Percentiles rank a stretch among this genome's conserved stretches.
Conservation (phyloP, 208 protist genomes). For the Crithidia fasciculata region DNA sequence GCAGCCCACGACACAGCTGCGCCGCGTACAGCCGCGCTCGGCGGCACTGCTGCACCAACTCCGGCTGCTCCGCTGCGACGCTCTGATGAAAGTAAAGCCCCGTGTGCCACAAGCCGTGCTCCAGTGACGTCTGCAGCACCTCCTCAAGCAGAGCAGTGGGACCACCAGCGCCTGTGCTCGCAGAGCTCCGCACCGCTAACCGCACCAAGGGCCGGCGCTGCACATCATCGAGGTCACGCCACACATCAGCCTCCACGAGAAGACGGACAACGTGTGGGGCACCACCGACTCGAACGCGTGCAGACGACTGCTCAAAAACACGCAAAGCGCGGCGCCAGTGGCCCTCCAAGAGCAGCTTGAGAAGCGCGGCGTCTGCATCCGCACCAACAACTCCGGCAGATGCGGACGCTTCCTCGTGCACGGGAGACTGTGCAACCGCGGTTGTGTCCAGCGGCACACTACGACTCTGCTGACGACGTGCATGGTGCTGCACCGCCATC, state of each 20-base stretch:
- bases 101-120: conserved; percentile 58
- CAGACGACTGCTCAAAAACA: conserved; percentile 30
- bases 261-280: conserved; percentile 69
- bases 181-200: conserved; percentile 46
- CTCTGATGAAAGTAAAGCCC: conserved; percentile 70
- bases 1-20: conserved; percentile 51
- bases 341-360: conserved; percentile 56
- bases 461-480: conserved; percentile 12
- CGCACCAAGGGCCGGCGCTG: conserved; percentile 50
- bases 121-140: conserved; percentile 48
- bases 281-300: conserved; percentile 47
- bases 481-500: background rate
- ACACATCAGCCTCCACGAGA: conserved; percentile 56
- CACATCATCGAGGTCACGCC: conserved; percentile 38
- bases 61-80: conserved; percentile 53
- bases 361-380: conserved; percentile 37
- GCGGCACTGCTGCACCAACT: conserved; percentile 40
- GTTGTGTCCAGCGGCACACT: too few relatives aligned
- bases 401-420: background rate
- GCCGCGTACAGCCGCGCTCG: conserved; percentile 52
- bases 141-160: conserved; percentile 45
- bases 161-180: conserved; percentile 7
- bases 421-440: too few relatives aligned
- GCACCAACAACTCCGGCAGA: background rate
- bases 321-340: conserved; percentile 55